A percentile compares a stretch with the other conserved stretches of the same genome.
phyloP scores from a whole-genome alignment of 345 rosid species.

The Euphorbia lathyris region DNA sequence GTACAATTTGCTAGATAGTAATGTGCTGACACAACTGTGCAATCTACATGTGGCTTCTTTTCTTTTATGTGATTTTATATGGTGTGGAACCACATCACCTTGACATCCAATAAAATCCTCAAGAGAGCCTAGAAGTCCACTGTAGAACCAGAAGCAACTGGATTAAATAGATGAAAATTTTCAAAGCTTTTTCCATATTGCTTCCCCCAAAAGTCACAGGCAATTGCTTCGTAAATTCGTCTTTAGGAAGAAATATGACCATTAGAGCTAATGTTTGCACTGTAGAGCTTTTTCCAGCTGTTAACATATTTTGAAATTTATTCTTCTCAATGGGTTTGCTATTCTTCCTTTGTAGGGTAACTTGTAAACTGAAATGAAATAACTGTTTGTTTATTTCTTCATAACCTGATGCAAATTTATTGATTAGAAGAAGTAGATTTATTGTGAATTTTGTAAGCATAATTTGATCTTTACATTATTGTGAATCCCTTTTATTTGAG shows the following conservation, averaged over 20 bases:
- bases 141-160: constrained; percentile 3
- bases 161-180: not conserved
- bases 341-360: not conserved
- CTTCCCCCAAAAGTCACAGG: not conserved
- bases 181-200: constrained; percentile 1
- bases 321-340: not conserved
- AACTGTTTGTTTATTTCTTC: not conserved
- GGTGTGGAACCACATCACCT: too few species aligned
- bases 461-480: not conserved
- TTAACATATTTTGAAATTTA: not conserved
- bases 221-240: not conserved
- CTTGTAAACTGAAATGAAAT: not conserved
- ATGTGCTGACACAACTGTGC: not conserved
- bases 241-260: not conserved
- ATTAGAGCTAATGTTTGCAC: not conserved
- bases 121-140: too few species aligned
- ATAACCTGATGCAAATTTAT: not conserved
- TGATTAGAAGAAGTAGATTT: constrained; percentile 2
- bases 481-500: not conserved
- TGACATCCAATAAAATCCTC: too few species aligned
- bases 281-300: not conserved
- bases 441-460: not conserved
- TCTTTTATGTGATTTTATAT: not conserved
- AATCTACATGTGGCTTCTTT: not conserved
- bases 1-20: not conserved